These are phyloP conservation scores for Juglanconis sp. DNA, from an alignment of 2,329 filamentous ascomycete species.

Conservation along the genomic window DNA sequence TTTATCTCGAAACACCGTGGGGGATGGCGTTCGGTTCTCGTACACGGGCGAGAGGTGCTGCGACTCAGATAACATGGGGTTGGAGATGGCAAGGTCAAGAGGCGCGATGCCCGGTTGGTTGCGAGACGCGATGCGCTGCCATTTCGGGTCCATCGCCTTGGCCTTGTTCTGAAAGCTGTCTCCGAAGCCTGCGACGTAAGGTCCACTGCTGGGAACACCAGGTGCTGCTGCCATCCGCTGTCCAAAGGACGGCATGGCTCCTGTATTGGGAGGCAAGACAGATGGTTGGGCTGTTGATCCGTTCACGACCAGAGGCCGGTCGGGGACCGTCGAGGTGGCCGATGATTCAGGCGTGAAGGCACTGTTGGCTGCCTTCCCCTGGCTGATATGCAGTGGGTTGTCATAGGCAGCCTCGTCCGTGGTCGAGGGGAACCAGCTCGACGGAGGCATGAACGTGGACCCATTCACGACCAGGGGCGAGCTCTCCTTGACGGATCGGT, in stretches of 20 bases:
- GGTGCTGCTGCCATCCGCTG: constrained; percentile 29
- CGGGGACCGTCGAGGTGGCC: constrained; percentile 27
- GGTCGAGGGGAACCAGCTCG: constrained; percentile 26
- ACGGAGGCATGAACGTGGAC: constrained; percentile 30
- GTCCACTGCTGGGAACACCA: constrained; percentile 21
- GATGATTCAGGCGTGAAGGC: constrained; percentile 22
- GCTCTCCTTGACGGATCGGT: constrained; percentile 29
- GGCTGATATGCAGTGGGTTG: constrained; percentile 36
- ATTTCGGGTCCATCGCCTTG: constrained; percentile 32
- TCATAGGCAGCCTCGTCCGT: constrained; percentile 32
- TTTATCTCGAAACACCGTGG: constrained; percentile 48
- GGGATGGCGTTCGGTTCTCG: constrained; percentile 69
- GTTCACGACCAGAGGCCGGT: constrained; percentile 52
- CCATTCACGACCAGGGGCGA: constrained; percentile 41
- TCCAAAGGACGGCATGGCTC: constrained; percentile 26
- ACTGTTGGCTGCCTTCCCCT: constrained; percentile 26
- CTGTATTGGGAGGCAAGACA: constrained; percentile 11
- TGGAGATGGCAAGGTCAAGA: constrained; percentile 52
- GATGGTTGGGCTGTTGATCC: constrained; percentile 33
- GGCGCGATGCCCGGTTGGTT: constrained; percentile 52
- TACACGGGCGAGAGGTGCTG: constrained; percentile 69
- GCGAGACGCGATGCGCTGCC: constrained; percentile 37
- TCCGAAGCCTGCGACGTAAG: constrained; percentile 26
- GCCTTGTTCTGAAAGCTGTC: constrained; percentile 25
- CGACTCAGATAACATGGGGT: constrained; percentile 41